These are phyloP conservation scores for Neurospora sp. DNA, from an alignment of 495 filamentous ascomycete species.

Conservation along the genomic window DNA sequence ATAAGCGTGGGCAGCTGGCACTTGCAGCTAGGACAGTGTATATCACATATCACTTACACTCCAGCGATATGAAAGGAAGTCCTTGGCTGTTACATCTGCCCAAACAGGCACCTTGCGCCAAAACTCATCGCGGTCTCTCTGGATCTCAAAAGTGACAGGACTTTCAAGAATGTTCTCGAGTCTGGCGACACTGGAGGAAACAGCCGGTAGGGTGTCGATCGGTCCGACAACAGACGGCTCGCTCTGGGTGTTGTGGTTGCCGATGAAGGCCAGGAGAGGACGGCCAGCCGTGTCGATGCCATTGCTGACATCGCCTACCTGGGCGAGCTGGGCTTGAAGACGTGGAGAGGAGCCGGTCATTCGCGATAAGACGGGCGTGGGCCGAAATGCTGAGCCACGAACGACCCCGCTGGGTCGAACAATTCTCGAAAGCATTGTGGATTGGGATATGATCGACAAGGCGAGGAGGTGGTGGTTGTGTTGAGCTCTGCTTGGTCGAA, in stretches of 20 bases:
- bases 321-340: conserved; percentile 16
- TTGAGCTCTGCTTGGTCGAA: background rate
- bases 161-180: background rate
- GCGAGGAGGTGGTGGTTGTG: background rate
- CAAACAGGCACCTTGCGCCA: conserved; percentile 37
- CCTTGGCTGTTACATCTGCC: conserved; percentile 29
- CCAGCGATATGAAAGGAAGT: conserved; percentile 39
- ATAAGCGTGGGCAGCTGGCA: background rate
- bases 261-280: background rate
- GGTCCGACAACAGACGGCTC: background rate
- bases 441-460: background rate
- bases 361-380: conserved; percentile 1
- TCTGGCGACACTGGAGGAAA: background rate
- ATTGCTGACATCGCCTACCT: conserved; percentile 11
- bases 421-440: conserved; percentile 7
- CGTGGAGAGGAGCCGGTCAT: conserved; percentile 10
- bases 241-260: background rate
- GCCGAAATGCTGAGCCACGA: background rate
- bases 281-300: background rate
- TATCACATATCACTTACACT: conserved; percentile 25
- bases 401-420: conserved; percentile 1
- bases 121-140: conserved; percentile 18
- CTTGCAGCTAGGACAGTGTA: background rate
- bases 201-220: background rate
- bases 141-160: conserved; percentile 4